Evolutionary conservation across 139 green algal species (phyloP).

Genomic region (Chlamydomonas sphaeroides): DNA sequence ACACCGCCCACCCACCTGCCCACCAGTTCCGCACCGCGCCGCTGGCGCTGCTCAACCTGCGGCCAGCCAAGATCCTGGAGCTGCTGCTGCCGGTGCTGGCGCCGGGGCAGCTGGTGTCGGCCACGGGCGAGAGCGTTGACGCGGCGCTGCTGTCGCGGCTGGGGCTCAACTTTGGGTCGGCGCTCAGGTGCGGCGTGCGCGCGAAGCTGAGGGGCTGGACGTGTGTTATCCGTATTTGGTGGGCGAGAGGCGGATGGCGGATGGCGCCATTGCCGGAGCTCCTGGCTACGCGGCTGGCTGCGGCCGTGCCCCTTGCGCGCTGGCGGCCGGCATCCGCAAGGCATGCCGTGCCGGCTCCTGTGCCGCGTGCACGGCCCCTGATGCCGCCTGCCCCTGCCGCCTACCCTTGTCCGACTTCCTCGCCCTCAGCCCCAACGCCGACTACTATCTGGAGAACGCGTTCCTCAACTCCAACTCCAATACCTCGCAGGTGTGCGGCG

Average conservation of each 20-base stretch:
- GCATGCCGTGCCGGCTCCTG: too few relatives aligned
- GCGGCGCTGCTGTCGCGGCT: conserved; percentile 19
- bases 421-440: conserved; percentile 3
- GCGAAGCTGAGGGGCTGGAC: too few relatives aligned
- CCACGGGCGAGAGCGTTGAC: neutral
- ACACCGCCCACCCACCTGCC: too few relatives aligned
- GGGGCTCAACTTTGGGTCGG: conserved; percentile 1
- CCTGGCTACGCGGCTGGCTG: too few relatives aligned
- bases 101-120: neutral
- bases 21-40: conserved; percentile 6
- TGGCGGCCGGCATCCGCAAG: too few relatives aligned
- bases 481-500: neutral
- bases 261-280: too few relatives aligned
- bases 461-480: conserved; percentile 38
- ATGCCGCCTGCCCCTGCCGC: too few relatives aligned
- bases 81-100: conserved; percentile 25
- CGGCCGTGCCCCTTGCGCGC: too few relatives aligned
- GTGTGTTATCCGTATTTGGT: too few relatives aligned
- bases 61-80: neutral
- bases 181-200: conserved; percentile 16
- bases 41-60: conserved; percentile 14
- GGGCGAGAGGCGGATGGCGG: too few relatives aligned
- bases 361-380: too few relatives aligned
- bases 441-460: conserved; percentile 40
- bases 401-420: too few relatives aligned